A percentile compares a stretch with the other conserved stretches of the same genome.
Conservation (phyloP, 208 protist genomes). For the Crithidia sp. region DNA sequence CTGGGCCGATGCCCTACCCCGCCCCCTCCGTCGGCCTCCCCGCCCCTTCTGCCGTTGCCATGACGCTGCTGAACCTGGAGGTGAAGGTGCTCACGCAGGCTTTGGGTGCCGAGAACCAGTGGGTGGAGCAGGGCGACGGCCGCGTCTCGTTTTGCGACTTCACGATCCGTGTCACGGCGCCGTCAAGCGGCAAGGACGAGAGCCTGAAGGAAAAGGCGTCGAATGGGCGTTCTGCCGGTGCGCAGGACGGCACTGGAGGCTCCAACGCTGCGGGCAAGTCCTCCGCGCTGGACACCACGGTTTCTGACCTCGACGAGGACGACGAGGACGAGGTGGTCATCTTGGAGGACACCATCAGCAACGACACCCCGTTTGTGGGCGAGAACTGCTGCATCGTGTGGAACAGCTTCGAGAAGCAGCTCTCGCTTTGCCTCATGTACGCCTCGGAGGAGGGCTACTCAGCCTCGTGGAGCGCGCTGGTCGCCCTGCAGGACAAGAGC, state of each 20-base stretch:
- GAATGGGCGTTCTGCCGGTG: background rate
- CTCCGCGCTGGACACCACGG: slow-evolving; percentile 8
- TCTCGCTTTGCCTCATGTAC: slow-evolving; percentile 84
- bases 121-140: slow-evolving; percentile 68
- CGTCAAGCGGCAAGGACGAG: background rate
- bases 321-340: slow-evolving; percentile 51
- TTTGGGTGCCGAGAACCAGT: slow-evolving; percentile 75
- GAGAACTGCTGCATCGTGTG: slow-evolving; percentile 90
- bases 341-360: slow-evolving; percentile 74
- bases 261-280: background rate
- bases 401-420: slow-evolving; percentile 80
- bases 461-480: slow-evolving; percentile 75
- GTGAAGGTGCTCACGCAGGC: slow-evolving; percentile 79
- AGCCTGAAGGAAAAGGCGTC: slow-evolving; percentile 7
- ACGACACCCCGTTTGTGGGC: slow-evolving; percentile 79
- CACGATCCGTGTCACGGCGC: slow-evolving; percentile 61
- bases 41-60: slow-evolving; percentile 12
- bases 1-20: background rate
- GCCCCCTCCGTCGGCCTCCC: slow-evolving; percentile 13
- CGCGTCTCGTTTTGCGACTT: slow-evolving; percentile 62
- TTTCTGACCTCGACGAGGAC: slow-evolving; percentile 31
- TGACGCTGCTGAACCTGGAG: slow-evolving; percentile 64
- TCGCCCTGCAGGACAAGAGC: slow-evolving; percentile 76
- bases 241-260: background rate
- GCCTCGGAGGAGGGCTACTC: slow-evolving; percentile 71